Conservation (phyloP, 148 eudicot species). For the Rhododendron ferrugineum region DNA sequence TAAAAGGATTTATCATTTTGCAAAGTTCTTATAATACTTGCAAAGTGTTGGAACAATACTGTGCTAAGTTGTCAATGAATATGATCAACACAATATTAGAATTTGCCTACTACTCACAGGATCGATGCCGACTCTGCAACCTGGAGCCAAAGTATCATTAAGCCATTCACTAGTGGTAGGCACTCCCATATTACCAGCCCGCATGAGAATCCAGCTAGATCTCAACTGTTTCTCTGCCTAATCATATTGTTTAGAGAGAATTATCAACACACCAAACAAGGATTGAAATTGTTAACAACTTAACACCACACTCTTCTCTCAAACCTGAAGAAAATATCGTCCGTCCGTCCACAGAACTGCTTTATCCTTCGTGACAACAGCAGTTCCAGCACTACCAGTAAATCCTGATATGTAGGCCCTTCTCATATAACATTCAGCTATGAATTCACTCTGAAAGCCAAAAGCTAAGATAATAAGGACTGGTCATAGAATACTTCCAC, state of each 20-base stretch:
- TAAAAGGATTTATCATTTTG: background rate
- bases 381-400: conserved; percentile 98
- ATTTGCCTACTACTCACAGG: conserved; percentile 67
- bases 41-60: background rate
- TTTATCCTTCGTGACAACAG: conserved; percentile 81
- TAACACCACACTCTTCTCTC: background rate
- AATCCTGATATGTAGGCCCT: conserved; percentile 87
- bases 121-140: conserved; percentile 92
- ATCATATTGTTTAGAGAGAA: conserved; percentile 3
- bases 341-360: conserved; percentile 99
- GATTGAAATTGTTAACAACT: background rate
- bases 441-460: conserved; percentile 84
- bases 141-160: conserved; percentile 73
- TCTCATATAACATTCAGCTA: conserved; percentile 85
- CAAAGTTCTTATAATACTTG: background rate
- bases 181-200: conserved; percentile 89
- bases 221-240: conserved; percentile 93
- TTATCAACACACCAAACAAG: background rate
- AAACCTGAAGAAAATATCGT: conserved; percentile 90
- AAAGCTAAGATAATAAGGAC: conserved; percentile 11
- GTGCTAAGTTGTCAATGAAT: background rate
- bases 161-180: conserved; percentile 95
- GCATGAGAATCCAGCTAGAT: conserved; percentile 91
- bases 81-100: background rate
- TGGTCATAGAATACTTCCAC: background rate